phyloP scores from a whole-genome alignment of 2,329 filamentous ascomycete species.

The Pseudogymnoascus sp. region DNA sequence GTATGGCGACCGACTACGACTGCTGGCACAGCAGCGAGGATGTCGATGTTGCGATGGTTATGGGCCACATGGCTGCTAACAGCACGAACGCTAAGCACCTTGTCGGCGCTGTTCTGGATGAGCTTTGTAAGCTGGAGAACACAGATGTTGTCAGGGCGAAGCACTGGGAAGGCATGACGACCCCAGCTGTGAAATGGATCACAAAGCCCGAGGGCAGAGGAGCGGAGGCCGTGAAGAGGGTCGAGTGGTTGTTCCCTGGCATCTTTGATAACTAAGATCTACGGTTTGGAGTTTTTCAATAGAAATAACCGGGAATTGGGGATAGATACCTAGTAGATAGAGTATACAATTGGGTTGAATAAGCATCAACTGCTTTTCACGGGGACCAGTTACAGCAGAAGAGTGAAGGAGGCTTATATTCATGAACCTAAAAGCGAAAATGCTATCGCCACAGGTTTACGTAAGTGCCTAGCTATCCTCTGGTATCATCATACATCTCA shows the following conservation, averaged over 20 bases:
- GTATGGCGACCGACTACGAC: conserved; percentile 99
- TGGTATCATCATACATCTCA: conserved; percentile 5
- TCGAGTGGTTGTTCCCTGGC: conserved; percentile 82
- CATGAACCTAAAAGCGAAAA: neutral
- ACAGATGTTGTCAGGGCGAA: conserved; percentile 68
- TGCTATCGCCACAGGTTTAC: neutral
- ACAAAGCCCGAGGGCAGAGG: conserved; percentile 71
- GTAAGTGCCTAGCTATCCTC: neutral
- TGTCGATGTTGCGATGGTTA: conserved; percentile 94
- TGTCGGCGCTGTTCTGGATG: conserved; percentile 80
- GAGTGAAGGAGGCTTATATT: neutral
- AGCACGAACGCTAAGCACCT: conserved; percentile 78
- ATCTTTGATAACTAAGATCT: conserved; percentile 8
- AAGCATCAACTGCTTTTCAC: conserved; percentile 6
- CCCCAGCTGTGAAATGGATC: conserved; percentile 73
- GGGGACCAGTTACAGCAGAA: neutral
- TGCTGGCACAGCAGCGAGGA: conserved; percentile 84
- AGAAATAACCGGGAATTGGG: neutral
- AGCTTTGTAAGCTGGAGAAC: conserved; percentile 72
- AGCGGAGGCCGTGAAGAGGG: conserved; percentile 67
- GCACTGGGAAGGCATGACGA: conserved; percentile 70
- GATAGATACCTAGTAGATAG: neutral
- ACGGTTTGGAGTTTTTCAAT: neutral
- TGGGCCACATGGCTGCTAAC: conserved; percentile 94
- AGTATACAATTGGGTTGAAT: neutral